These are phyloP conservation scores for Aspergillus ibericus DNA, from an alignment of 2,329 filamentous ascomycete genomes.

Conservation along the genomic window DNA sequence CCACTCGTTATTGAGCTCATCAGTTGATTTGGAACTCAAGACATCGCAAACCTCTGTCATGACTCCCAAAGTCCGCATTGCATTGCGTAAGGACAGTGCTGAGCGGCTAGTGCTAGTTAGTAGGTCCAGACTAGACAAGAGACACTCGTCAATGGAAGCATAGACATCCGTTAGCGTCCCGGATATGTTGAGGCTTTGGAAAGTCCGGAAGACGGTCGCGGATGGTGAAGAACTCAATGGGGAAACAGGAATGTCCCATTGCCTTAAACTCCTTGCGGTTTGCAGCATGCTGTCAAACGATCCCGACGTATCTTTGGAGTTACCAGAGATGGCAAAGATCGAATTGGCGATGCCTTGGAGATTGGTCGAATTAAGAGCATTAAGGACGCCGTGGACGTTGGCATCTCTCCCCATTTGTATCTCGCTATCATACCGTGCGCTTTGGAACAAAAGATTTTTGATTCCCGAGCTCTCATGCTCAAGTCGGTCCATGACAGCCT, in stretches of 20 bases:
- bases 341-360: slow-evolving; percentile 83
- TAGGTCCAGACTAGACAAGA: slow-evolving; percentile 48
- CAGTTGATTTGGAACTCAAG: slow-evolving; percentile 59
- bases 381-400: slow-evolving; percentile 70
- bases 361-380: slow-evolving; percentile 76
- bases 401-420: slow-evolving; percentile 60
- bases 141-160: slow-evolving; percentile 62
- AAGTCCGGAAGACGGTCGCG: slow-evolving; percentile 73
- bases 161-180: slow-evolving; percentile 56
- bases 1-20: slow-evolving; percentile 64
- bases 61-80: slow-evolving; percentile 66
- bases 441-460: slow-evolving; percentile 85
- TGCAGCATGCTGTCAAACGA: slow-evolving; percentile 72
- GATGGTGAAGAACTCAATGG: slow-evolving; percentile 61
- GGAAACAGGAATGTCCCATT: slow-evolving; percentile 86
- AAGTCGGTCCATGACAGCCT: slow-evolving; percentile 74
- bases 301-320: slow-evolving; percentile 47
- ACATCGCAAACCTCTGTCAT: slow-evolving; percentile 81
- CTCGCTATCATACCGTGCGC: slow-evolving; percentile 85
- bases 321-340: slow-evolving; percentile 64
- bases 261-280: slow-evolving; percentile 77
- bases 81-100: slow-evolving; percentile 51
- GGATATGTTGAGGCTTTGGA: slow-evolving; percentile 74
- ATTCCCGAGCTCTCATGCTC: slow-evolving; percentile 87
- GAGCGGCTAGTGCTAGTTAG: slow-evolving; percentile 39